Evolutionary conservation across 2,329 filamentous ascomycete species (phyloP).

Genomic region (Diaporthe velutina): DNA sequence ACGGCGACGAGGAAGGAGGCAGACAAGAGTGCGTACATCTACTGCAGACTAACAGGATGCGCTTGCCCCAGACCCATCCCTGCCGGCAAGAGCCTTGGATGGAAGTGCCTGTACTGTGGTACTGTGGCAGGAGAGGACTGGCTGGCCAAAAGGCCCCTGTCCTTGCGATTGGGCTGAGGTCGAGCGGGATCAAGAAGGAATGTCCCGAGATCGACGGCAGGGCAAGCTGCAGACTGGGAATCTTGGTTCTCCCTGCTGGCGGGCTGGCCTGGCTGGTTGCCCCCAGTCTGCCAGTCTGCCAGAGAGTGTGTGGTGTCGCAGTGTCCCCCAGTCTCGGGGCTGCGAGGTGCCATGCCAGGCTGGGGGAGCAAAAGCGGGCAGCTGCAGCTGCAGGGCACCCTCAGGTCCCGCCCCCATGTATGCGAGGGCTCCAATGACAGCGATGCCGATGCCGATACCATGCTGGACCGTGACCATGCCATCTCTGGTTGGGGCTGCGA

Average conservation of each 20-base stretch:
- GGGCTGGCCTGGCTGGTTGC: slow-evolving; percentile 6
- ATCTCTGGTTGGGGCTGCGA: slow-evolving; percentile 9
- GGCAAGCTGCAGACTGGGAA: slow-evolving; percentile 32
- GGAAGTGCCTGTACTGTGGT: slow-evolving; percentile 23
- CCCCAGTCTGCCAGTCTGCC: background rate
- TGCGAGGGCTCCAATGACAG: slow-evolving; percentile 20
- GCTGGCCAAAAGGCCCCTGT: slow-evolving; percentile 22
- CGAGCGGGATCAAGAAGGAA: slow-evolving; percentile 33
- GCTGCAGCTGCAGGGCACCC: slow-evolving; percentile 23
- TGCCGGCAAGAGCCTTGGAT: background rate
- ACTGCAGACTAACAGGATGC: background rate
- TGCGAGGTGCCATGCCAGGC: slow-evolving; percentile 16
- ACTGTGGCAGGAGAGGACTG: background rate
- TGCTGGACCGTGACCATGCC: slow-evolving; percentile 9
- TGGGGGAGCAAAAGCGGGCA: slow-evolving; percentile 15
- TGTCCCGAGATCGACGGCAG: slow-evolving; percentile 34
- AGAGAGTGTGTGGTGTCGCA: background rate
- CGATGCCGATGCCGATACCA: background rate
- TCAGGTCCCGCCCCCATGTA: slow-evolving; percentile 9
- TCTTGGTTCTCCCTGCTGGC: slow-evolving; percentile 28
- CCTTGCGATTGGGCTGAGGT: slow-evolving; percentile 34
- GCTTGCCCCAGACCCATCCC: slow-evolving; percentile 21
- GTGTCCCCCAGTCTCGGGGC: slow-evolving; percentile 27
- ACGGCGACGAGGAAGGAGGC: background rate
- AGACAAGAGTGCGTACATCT: background rate